Evolutionary conservation across 352 stramenopile genomes (phyloP).

Genomic region (Salisapilia sapeloensis): DNA sequence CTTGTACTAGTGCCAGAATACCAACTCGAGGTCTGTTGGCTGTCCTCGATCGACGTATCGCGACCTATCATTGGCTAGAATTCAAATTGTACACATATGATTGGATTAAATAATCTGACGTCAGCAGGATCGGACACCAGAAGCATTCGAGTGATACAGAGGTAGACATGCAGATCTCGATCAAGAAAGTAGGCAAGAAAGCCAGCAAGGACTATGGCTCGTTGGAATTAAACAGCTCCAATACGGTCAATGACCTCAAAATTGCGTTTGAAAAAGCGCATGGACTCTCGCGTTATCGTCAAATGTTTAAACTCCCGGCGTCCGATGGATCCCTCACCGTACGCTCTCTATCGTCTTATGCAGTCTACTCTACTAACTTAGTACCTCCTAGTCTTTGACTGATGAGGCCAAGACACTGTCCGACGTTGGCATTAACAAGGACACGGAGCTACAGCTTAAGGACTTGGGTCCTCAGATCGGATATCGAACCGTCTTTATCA

Average conservation of each 20-base stretch:
- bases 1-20: conserved; percentile 1
- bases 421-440: conserved; percentile 32
- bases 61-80: conserved; percentile 2
- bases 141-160: conserved; percentile 3
- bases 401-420: conserved; percentile 40
- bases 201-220: conserved; percentile 29
- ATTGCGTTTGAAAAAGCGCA: conserved; percentile 25
- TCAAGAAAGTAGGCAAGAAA: conserved; percentile 35
- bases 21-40: conserved; percentile 3
- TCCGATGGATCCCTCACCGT: conserved; percentile 14
- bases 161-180: conserved; percentile 40
- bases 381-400: conserved; percentile 13
- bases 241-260: conserved; percentile 37
- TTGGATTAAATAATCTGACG: conserved; percentile 1
- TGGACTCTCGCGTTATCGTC: conserved; percentile 32
- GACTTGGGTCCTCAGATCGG: conserved; percentile 78
- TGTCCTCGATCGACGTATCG: conserved; percentile 1
- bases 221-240: conserved; percentile 13
- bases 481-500: conserved; percentile 77
- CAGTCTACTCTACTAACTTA: neutral
- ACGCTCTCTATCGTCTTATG: conserved; percentile 1
- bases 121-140: conserved; percentile 1
- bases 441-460: conserved; percentile 42
- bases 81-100: neutral
- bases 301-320: conserved; percentile 36